Percentiles rank a stretch among this genome's conserved stretches.
Conservation (phyloP, 78 protist species). For the Parvularia atlantis region DNA sequence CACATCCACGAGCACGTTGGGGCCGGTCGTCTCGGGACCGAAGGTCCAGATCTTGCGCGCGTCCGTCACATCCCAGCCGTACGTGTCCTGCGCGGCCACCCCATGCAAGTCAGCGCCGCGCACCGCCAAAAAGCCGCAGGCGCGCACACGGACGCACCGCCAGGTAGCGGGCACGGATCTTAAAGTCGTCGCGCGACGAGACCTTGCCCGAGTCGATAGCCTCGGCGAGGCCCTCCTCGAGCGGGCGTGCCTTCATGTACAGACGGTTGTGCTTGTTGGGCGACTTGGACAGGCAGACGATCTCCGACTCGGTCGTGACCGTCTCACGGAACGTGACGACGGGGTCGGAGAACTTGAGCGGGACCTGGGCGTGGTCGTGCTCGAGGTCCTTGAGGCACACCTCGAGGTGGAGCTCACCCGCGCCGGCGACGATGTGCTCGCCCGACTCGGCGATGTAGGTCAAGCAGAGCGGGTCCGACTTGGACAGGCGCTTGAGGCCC, state of each 20-base stretch:
- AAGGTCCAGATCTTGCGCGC: slow-evolving; percentile 95
- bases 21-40: slow-evolving; percentile 93
- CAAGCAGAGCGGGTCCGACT: slow-evolving; percentile 75
- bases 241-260: slow-evolving; percentile 75
- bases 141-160: no score
- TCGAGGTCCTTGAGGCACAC: slow-evolving; percentile 96
- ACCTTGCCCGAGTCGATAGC: slow-evolving; percentile 74
- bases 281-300: slow-evolving; percentile 86
- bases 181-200: slow-evolving; percentile 57
- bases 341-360: slow-evolving; percentile 91
- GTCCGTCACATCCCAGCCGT: slow-evolving; percentile 71
- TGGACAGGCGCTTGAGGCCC: slow-evolving; percentile 94
- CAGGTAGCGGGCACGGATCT: slow-evolving; percentile 66
- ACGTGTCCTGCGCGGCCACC: no score
- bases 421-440: slow-evolving; percentile 99
- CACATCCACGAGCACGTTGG: slow-evolving; percentile 85
- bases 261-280: slow-evolving; percentile 99
- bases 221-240: slow-evolving; percentile 80
- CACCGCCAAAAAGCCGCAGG: no score
- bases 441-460: slow-evolving; percentile 90
- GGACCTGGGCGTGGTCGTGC: slow-evolving; percentile 83
- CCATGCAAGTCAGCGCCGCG: no score
- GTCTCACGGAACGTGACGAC: slow-evolving; percentile 96
- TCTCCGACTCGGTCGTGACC: slow-evolving; percentile 54
- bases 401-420: slow-evolving; percentile 98